Evolutionary conservation across 78 protist genomes (phyloP), one percentile per base, ranked within the genome.

Genomic region (Salpingoeca rosetta): DNA sequence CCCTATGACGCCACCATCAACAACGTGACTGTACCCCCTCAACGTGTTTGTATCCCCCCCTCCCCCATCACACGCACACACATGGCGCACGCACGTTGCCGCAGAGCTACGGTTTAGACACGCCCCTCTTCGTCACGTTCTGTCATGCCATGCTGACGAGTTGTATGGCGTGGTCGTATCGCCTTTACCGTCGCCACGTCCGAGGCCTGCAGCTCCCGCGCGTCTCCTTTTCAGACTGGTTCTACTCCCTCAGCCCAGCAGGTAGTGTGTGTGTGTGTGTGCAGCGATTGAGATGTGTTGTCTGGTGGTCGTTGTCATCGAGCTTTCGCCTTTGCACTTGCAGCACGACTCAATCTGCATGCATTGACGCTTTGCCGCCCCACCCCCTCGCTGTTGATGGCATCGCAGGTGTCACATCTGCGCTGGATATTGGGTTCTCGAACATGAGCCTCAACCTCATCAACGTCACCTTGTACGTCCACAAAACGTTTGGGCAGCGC

Each of bases 391-490:
- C 41, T 77, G 36, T 37, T 39, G 41, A 7, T 17, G 17, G 7
- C 28, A 85, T 83, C 88, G 17, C 88, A 25, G 88, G 80, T 0
- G 82, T 72, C 39, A 31, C 88, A 51, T 3, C 79, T 0, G 88
- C 88, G 36, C 72, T 85, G 83, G 88, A 85, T 39, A 76, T 85
- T 76, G 88, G 85, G 11, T 35, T 76, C 2, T 31, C 83, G 26
- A 85, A 85, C 72, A 38, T 44, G 17, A 40, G 74, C 27, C 36
- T 85, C 76, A 12, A 75, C n/a, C 76, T 43, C 44, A 77, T 85
- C 35, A 85, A 28, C n/a, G 39, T 85, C 74, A n/a, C 83, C 72
- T 12, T 76, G 41, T 51, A 51, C 65, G 65, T n/a, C n/a, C n/a
- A n/a, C n/a, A n/a, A n/a, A n/a, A n/a, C n/a, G n/a, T n/a, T n/a